phyloP scores from a whole-genome alignment of 129 eudicot species.

The Smallanthus sonchifolius region DNA sequence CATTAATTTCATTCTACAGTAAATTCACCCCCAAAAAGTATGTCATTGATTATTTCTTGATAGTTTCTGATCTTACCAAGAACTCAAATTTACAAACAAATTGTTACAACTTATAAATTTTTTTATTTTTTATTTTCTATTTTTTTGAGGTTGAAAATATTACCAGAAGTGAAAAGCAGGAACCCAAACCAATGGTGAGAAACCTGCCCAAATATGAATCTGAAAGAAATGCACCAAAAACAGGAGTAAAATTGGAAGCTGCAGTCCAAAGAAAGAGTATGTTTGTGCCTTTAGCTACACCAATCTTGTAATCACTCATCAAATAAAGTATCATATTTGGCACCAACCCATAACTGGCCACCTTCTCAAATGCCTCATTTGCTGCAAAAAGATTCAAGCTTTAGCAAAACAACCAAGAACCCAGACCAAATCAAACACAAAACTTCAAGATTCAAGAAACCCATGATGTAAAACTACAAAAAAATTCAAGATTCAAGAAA shows the following conservation, averaged over 20 bases:
- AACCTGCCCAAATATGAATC: slow-evolving; percentile 83
- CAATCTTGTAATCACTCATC: slow-evolving; percentile 68
- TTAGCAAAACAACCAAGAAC: background rate
- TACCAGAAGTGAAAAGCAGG: slow-evolving; percentile 51
- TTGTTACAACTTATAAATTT: background rate
- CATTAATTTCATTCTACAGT: slow-evolving; percentile 8
- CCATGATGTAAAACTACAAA: background rate
- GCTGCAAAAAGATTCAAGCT: slow-evolving; percentile 35
- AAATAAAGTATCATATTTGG: slow-evolving; percentile 80
- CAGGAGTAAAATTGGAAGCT: slow-evolving; percentile 78
- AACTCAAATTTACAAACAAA: no score
- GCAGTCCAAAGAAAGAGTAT: slow-evolving; percentile 71
- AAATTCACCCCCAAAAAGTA: background rate
- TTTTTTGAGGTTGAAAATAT: background rate
- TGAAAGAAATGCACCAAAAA: slow-evolving; percentile 74
- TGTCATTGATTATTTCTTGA: background rate
- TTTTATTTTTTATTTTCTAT: no score
- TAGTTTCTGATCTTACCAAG: background rate
- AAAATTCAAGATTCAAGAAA: background rate
- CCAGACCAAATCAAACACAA: background rate
- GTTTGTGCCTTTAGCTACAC: slow-evolving; percentile 58
- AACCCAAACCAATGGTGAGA: slow-evolving; percentile 70
- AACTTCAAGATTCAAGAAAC: slow-evolving; percentile 10
- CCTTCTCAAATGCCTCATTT: slow-evolving; percentile 92
- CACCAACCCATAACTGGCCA: slow-evolving; percentile 76